phyloP scores from a whole-genome alignment of 345 rosid genomes.

The Kernera saxatilis region DNA sequence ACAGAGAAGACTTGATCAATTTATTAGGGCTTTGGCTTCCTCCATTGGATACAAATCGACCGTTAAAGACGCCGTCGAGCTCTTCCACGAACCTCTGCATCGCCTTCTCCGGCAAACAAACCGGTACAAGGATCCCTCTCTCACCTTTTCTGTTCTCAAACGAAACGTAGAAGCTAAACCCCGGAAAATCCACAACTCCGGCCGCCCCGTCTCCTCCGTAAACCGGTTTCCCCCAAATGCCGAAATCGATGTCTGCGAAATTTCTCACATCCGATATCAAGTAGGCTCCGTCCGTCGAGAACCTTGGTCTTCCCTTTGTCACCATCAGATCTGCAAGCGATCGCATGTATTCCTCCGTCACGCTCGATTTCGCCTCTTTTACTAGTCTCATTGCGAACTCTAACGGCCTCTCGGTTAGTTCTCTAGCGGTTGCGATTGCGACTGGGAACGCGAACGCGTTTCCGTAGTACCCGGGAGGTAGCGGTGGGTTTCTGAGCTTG shows the following conservation, averaged over 20 bases:
- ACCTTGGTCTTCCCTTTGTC: slow-evolving; percentile 38
- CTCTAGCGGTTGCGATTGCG: slow-evolving; percentile 20
- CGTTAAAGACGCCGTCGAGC: slow-evolving; percentile 29
- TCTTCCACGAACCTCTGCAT: slow-evolving; percentile 46
- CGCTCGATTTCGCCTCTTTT: slow-evolving; percentile 24
- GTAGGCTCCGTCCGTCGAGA: slow-evolving; percentile 24
- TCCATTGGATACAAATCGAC: neutral
- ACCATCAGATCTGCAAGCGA: slow-evolving; percentile 51
- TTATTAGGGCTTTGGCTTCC: neutral
- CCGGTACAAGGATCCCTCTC: slow-evolving; percentile 36
- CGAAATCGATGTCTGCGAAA: slow-evolving; percentile 35
- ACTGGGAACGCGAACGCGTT: slow-evolving; percentile 35
- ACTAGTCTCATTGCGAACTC: slow-evolving; percentile 35
- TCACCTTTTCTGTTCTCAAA: slow-evolving; percentile 34
- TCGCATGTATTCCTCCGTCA: slow-evolving; percentile 51
- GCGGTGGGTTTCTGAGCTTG: slow-evolving; percentile 14
- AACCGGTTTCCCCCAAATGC: slow-evolving; percentile 48
- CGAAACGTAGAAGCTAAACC: slow-evolving; percentile 32
- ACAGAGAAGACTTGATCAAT: slow-evolving; percentile 8
- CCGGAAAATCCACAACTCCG: neutral
- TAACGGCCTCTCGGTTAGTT: slow-evolving; percentile 15
- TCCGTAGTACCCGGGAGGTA: slow-evolving; percentile 42
- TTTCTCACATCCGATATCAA: slow-evolving; percentile 40
- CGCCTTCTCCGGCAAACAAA: slow-evolving; percentile 40
- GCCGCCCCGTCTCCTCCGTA: slow-evolving; percentile 29